These are phyloP conservation scores for Aspergillus sp. DNA, from an alignment of 2,329 filamentous ascomycete genomes.

Conservation along the genomic window DNA sequence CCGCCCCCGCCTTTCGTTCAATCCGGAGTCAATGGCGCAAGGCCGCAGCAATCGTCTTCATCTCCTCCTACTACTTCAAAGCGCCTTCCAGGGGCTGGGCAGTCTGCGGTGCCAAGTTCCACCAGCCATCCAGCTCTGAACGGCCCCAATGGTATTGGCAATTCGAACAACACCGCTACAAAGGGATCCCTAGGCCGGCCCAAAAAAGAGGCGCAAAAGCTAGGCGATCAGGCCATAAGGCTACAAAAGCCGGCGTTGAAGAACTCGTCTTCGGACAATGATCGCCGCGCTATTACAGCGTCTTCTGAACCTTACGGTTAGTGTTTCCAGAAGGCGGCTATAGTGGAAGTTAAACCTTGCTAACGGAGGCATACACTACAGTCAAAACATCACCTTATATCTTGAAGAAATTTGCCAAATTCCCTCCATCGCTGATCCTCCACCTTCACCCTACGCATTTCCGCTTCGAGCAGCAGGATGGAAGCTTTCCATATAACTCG, in stretches of 20 bases:
- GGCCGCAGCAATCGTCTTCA: conserved; percentile 60
- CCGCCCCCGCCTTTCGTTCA: conserved; percentile 65
- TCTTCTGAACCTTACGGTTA: conserved; percentile 48
- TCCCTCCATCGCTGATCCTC: conserved; percentile 77
- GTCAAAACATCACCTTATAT: conserved; percentile 76
- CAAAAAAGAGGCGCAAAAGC: conserved; percentile 56
- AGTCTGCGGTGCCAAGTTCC: conserved; percentile 48
- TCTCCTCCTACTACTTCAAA: conserved; percentile 56
- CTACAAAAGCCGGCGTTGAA: conserved; percentile 37
- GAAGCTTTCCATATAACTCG: conserved; percentile 87
- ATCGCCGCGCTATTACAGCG: conserved; percentile 38
- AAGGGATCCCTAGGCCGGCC: conserved; percentile 50
- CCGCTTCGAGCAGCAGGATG: conserved; percentile 89
- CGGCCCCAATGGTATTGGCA: conserved; percentile 35
- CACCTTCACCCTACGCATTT: conserved; percentile 86
- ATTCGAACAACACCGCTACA: conserved; percentile 19
- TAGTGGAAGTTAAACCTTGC: conserved; percentile 13
- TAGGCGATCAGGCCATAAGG: conserved; percentile 33
- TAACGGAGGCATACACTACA: conserved; percentile 36
- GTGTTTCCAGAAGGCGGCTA: conserved; percentile 12
- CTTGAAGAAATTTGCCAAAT: conserved; percentile 72
- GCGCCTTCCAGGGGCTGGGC: conserved; percentile 54
- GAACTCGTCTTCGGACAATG: conserved; percentile 27
- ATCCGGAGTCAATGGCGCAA: conserved; percentile 58
- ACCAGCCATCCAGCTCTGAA: conserved; percentile 45